Conservation (phyloP, 1,139 yeast species). For the Wickerhamiella infanticola region DNA sequence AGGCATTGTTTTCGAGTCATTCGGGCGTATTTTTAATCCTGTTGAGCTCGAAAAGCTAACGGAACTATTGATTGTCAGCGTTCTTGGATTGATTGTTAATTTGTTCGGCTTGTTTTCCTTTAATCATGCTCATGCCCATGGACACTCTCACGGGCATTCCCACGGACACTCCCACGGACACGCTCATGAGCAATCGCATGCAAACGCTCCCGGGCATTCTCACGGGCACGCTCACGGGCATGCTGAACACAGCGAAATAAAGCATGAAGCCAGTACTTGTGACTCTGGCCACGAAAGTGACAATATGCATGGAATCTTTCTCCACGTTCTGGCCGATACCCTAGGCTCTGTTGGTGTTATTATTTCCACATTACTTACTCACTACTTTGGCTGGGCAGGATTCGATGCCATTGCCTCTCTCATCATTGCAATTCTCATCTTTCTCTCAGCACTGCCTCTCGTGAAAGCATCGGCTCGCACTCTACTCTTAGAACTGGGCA, state of each 20-base stretch:
- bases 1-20: conserved; percentile 75
- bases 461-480: conserved; percentile 67
- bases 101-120: conserved; percentile 88
- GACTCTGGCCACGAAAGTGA: conserved; percentile 35
- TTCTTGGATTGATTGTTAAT: conserved; percentile 74
- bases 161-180: conserved; percentile 14
- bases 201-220: conserved; percentile 7
- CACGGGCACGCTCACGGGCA: conserved; percentile 13
- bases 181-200: conserved; percentile 21
- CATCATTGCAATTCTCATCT: conserved; percentile 66
- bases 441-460: conserved; percentile 70
- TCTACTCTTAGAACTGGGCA: conserved; percentile 45
- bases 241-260: background rate
- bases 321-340: conserved; percentile 90
- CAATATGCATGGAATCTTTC: conserved; percentile 86
- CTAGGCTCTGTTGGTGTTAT: conserved; percentile 95
- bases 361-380: conserved; percentile 49
- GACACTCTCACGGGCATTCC: conserved; percentile 15
- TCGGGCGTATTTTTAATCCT: conserved; percentile 67
- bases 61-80: conserved; percentile 75
- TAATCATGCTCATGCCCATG: conserved; percentile 40
- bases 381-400: conserved; percentile 36
- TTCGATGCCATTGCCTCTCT: conserved; percentile 90
- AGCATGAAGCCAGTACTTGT: background rate
- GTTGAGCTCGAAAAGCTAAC: conserved; percentile 62